Evolutionary conservation across 1,139 yeast genomes (phyloP).

Genomic region (Hansenula sp.): DNA sequence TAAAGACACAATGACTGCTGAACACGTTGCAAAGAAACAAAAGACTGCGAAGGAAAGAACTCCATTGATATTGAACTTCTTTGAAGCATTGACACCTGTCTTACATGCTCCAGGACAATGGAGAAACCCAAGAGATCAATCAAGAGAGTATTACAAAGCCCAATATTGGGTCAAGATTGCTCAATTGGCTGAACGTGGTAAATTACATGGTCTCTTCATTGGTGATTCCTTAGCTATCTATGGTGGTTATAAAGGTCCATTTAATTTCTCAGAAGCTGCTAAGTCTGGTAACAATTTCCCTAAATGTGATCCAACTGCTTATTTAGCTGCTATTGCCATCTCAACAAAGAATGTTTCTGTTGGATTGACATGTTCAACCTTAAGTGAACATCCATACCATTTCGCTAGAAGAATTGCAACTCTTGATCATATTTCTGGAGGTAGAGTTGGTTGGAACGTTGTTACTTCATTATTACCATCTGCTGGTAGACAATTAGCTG

Average conservation of each 20-base stretch:
- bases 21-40: background rate
- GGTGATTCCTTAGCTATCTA: constrained; percentile 37
- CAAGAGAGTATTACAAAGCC: no score
- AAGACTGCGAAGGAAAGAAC: background rate
- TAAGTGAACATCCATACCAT: background rate
- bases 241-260: constrained; percentile 21
- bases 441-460: background rate
- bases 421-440: background rate
- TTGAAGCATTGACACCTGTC: no score
- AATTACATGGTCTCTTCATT: constrained; percentile 34
- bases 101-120: no score
- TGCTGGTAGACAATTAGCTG: background rate
- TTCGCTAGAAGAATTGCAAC: background rate
- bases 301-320: background rate
- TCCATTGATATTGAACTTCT: no score
- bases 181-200: constrained; percentile 35
- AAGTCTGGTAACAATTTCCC: background rate
- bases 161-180: constrained; percentile 38
- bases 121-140: no score
- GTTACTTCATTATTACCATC: background rate
- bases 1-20: background rate
- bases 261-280: background rate
- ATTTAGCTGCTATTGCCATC: background rate
- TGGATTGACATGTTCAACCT: background rate
- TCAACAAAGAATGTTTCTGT: background rate